Percentiles rank a stretch among this genome's conserved stretches.
These are phyloP conservation scores for Cladosporium sp. DNA, from an alignment of 2,329 filamentous ascomycete species.

Conservation along the genomic window DNA sequence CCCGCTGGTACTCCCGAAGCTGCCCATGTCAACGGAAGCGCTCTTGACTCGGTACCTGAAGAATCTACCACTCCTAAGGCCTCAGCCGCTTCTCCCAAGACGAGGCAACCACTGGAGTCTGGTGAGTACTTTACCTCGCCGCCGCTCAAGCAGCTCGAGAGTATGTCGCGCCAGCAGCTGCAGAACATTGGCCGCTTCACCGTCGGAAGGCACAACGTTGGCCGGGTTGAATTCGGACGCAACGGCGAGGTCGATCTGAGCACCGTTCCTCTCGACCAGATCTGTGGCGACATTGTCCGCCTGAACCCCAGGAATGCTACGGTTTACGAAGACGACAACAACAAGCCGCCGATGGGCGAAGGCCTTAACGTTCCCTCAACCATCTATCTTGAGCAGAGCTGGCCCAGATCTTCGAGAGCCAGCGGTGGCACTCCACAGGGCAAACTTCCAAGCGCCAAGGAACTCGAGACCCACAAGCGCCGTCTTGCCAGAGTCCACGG, in stretches of 20 bases:
- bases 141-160: constrained; percentile 65
- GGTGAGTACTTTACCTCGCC: constrained; percentile 88
- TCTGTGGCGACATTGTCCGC: constrained; percentile 70
- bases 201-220: constrained; percentile 77
- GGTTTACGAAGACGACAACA: constrained; percentile 70
- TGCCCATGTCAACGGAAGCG: constrained; percentile 36
- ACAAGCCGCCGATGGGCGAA: constrained; percentile 79
- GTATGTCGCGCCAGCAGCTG: constrained; percentile 75
- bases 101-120: constrained; percentile 39
- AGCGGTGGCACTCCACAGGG: constrained; percentile 30
- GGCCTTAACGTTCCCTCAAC: constrained; percentile 87
- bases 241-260: constrained; percentile 68
- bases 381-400: constrained; percentile 87
- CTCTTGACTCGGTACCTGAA: constrained; percentile 8
- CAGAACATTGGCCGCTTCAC: constrained; percentile 69
- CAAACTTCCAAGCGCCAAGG: constrained; percentile 49
- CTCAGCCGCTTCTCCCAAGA: constrained; percentile 35
- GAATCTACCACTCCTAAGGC: constrained; percentile 9
- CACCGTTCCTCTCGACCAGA: constrained; percentile 70
- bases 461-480: constrained; percentile 75
- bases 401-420: constrained; percentile 61
- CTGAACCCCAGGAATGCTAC: constrained; percentile 76
- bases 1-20: constrained; percentile 14
- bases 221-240: constrained; percentile 70
- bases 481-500: constrained; percentile 73